Evolutionary conservation across 208 protist species (phyloP), one percentile per base, ranked within the genome.

Genomic region (Leishmania mexicana): DNA sequence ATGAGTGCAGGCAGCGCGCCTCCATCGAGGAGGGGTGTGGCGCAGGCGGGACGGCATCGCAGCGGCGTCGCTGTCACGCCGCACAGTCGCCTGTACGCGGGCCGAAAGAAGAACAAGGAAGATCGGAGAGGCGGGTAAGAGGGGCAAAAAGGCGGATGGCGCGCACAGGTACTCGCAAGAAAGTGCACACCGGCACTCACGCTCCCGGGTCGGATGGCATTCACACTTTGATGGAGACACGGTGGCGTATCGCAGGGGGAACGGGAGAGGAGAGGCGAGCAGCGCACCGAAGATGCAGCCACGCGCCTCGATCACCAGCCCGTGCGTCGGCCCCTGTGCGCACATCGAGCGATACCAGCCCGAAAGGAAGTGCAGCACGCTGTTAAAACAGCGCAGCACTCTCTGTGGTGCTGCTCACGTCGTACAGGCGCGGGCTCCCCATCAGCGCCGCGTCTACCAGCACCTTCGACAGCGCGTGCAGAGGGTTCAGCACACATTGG

Each of bases 371-470:
- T 93, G 53, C 49, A 97, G 86, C 24, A 96, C 82, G 3, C 83
- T 8, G 73, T 42, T 90, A 62, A 79, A 98, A 96, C 8, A 96
- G 83, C 6, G 62, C 68, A 19, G 94, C 94, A 51, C 90, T 88
- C 54, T 96, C 93, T 1, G 93, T 97, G 73, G 98, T 90, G 89
- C 80, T 93, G 80, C 83, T 95, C 38, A 98, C 88, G 75, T 98
- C 94, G 85, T 97, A 97, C n/a, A 96, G 85, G 0, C 81, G 76
- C 31, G 78, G 81, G 35, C 83, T 49, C 31, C 54, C 68, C 54
- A 42, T 77, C 11, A 42, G 75, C 28, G 82, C 64, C 7, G 78
- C 65, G 8, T 87, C 70, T 49, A 76, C 68, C 10, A 91, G 76
- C 10, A 71, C 77, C 67, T 82, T 80, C 13, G 78, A 91, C 2